Base-by-base conservation (phyloP, 1,284 basidiomycete species). In the Ceratobasidium sp. region DNA sequence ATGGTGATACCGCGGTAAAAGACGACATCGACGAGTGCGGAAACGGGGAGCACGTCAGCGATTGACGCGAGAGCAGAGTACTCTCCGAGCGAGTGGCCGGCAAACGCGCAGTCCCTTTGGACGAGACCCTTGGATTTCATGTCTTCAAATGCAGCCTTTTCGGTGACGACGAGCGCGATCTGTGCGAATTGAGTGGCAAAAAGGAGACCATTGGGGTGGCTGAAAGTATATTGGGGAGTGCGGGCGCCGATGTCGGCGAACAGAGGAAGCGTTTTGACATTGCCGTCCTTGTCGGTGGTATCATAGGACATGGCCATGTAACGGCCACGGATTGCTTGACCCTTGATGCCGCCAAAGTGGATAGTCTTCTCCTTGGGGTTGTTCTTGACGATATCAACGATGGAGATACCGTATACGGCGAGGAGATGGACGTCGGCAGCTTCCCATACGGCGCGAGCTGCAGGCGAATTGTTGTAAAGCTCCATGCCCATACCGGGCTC, bases 271-370 rank as follows among this genome's bases (percentile, higher is more conserved):
- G 95, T 98, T 88, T 96, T 96, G 85, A 98, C 91, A 83, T 95
- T 93, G 80, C 97, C 97, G 83, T 96, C 94, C 86, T 95, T 96
- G 87, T 98, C 97, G 89, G 96, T 94, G 1, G 96, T 93, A 84
- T 98, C 97, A 88, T 98, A 99, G 12, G 95, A 94, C 94, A 99
- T 98, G 83, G 97, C 95, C 96, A 99, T 99, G 88, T 99, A 99
- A 56, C 98, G 93, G 84, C 97, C 95, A 70, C 97, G 95, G 82
- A 99, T 99, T 5, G 94, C 96, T 85, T 99, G 97, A 61, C 97
- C 97, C 86, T 98, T 98, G 87, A 98, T 95, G 86, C 97, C 97
- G 89, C 98, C 98, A 82, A 99, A 99, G 87, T 99, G 97, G 82
- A 99, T 94, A 0, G 97, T 99, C 89, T 99, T 96, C 85, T 95